Conservation (phyloP, 2,329 filamentous ascomycete species). For the Fusarium lyarnte region DNA sequence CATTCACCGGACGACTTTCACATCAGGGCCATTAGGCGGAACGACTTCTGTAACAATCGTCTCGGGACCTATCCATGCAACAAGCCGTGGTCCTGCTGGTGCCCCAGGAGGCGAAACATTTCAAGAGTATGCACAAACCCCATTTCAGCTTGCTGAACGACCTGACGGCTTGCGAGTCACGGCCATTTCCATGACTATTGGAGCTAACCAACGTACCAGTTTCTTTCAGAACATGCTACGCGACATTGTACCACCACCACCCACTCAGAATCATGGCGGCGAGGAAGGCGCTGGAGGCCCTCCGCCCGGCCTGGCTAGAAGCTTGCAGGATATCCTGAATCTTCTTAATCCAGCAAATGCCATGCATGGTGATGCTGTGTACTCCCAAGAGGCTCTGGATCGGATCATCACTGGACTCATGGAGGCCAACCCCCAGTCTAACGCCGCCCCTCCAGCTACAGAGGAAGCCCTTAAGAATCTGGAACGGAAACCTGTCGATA, state of each 20-base stretch:
- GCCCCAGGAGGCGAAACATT: constrained; percentile 53
- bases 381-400: constrained; percentile 90
- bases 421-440: constrained; percentile 80
- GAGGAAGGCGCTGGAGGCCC: constrained; percentile 33
- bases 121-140: constrained; percentile 56
- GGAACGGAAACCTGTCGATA: constrained; percentile 74
- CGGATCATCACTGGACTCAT: constrained; percentile 87
- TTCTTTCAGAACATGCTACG: constrained; percentile 59
- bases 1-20: constrained; percentile 52
- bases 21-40: constrained; percentile 51
- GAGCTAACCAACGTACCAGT: constrained; percentile 52
- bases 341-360: constrained; percentile 63
- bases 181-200: constrained; percentile 28
- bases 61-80: constrained; percentile 47
- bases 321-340: constrained; percentile 63
- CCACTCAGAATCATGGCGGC: constrained; percentile 25
- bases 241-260: constrained; percentile 48
- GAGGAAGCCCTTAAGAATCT: constrained; percentile 77
- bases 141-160: constrained; percentile 10
- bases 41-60: constrained; percentile 61
- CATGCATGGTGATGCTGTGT: constrained; percentile 81
- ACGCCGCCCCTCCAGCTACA: constrained; percentile 84
- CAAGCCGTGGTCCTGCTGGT: constrained; percentile 27
- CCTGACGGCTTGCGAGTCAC: constrained; percentile 30
- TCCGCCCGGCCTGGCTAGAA: constrained; percentile 43